These are phyloP conservation scores for Chytridium lagenaria DNA, from an alignment of 371 early-diverging fungal species.

Conservation along the genomic window DNA sequence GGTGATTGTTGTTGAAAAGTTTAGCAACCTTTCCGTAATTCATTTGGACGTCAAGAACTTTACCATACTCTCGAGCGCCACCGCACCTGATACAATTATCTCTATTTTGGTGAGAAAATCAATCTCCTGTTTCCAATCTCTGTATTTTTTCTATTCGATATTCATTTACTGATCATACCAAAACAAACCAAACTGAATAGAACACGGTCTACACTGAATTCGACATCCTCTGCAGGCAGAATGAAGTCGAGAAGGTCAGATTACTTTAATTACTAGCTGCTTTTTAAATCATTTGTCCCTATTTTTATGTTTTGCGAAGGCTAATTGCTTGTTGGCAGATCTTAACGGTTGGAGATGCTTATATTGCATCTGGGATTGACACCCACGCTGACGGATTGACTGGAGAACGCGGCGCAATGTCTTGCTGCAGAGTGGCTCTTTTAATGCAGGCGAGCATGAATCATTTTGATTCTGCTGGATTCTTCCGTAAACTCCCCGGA, in stretches of 20 bases:
- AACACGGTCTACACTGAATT: constrained; percentile 18
- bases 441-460: background rate
- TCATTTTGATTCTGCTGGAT: background rate
- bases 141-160: background rate
- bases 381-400: background rate
- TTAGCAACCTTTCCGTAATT: background rate
- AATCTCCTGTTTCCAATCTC: background rate
- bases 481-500: background rate
- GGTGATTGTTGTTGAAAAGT: constrained; percentile 8
- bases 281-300: background rate
- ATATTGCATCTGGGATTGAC: constrained; percentile 1
- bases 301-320: background rate
- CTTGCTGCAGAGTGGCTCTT: constrained; percentile 1
- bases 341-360: constrained; percentile 15
- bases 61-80: constrained; percentile 12
- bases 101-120: constrained; percentile 10
- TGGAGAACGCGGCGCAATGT: background rate
- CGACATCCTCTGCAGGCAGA: constrained; percentile 12
- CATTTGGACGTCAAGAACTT: constrained; percentile 10
- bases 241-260: constrained; percentile 17
- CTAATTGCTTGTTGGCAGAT: background rate
- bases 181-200: background rate
- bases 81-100: constrained; percentile 3
- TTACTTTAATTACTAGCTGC: too few species aligned
- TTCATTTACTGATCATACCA: constrained; percentile 2